Evolutionary conservation across 306 rosid species (phyloP), one percentile per base, ranked within the genome.

Genomic region (Medicago truncatula): DNA sequence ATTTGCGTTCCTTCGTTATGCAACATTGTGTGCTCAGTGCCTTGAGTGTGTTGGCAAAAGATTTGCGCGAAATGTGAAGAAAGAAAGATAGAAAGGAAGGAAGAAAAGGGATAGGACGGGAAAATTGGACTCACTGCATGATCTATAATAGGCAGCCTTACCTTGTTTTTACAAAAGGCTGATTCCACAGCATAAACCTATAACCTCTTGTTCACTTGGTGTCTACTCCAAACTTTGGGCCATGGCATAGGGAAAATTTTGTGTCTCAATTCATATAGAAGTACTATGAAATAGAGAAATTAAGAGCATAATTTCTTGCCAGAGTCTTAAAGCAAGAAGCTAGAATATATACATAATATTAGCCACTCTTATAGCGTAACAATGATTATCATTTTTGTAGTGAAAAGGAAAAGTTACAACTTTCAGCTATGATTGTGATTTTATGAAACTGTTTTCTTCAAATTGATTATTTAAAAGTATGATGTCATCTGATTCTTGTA

Each of bases 271-370:
- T 62, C 21, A 62, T 6, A 34, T 62, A 34, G 23, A 31, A 62
- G 14, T 62, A 36, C 7, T 62, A 3, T 17, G 46, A 62, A 34
- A 62, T 62, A 62, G 43, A 31, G 41, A 20, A 31, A 7, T 61
- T 28, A 31, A 28, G 6, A 61, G 15, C 67, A 28, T 61, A 28
- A 61, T 31, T 28, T 61, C 67, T 61, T 31, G 66, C 66, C 41
- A 3, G 21, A 61, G 7, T 61, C 17, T 61, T 31, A 15, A 14
- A 34, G 43, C 67, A 31, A 28, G 41, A 60, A 60, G 41, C 66
- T 28, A 12, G 18, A 59, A 17, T 12, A 12, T 12, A 59, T 39
- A 6, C 65, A 3, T 25, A 25, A 60, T 60, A 15, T 59, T 13
- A 59, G 65, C 3, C 60, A 8, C 23, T 54, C 25, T 7, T 54